A percentile compares a stretch with the other conserved stretches of the same genome.
Evolutionary conservation across 148 eudicot species (phyloP).

Genomic region (Chenopodium berlandieri): DNA sequence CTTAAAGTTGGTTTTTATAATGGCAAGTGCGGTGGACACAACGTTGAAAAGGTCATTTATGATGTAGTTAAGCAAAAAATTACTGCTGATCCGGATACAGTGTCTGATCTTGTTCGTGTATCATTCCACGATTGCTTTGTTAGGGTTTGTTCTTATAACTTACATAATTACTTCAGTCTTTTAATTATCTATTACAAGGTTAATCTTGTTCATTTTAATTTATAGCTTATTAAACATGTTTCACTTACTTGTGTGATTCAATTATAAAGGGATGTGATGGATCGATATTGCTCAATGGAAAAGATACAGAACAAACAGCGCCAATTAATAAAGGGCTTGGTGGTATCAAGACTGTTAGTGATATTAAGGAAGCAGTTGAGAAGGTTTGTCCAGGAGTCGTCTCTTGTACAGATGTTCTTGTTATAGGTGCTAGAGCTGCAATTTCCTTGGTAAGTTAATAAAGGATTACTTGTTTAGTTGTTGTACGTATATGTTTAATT

Average conservation of each 20-base stretch:
- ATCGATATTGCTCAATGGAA: slow-evolving; percentile 50
- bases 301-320: slow-evolving; percentile 39
- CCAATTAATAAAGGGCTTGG: slow-evolving; percentile 35
- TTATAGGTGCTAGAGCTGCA: slow-evolving; percentile 50
- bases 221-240: too few relatives aligned
- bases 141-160: slow-evolving; percentile 32
- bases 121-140: slow-evolving; percentile 66
- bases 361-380: slow-evolving; percentile 42
- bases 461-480: too few relatives aligned
- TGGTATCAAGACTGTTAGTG: slow-evolving; percentile 39
- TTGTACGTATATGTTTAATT: background rate
- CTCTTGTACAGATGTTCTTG: slow-evolving; percentile 56
- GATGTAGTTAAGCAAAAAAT: slow-evolving; percentile 25
- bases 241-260: background rate
- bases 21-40: slow-evolving; percentile 39
- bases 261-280: slow-evolving; percentile 58
- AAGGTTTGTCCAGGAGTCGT: slow-evolving; percentile 51
- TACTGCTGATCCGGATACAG: slow-evolving; percentile 27
- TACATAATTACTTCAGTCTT: background rate
- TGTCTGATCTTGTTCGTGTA: slow-evolving; percentile 50
- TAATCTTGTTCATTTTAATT: too few relatives aligned
- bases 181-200: background rate
- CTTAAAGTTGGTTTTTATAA: slow-evolving; percentile 45
- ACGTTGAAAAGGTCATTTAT: slow-evolving; percentile 43
- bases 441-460: slow-evolving; percentile 31